Evolutionary conservation across 495 filamentous ascomycete genomes (phyloP).

Genomic region (Penicillium cataractarum): DNA sequence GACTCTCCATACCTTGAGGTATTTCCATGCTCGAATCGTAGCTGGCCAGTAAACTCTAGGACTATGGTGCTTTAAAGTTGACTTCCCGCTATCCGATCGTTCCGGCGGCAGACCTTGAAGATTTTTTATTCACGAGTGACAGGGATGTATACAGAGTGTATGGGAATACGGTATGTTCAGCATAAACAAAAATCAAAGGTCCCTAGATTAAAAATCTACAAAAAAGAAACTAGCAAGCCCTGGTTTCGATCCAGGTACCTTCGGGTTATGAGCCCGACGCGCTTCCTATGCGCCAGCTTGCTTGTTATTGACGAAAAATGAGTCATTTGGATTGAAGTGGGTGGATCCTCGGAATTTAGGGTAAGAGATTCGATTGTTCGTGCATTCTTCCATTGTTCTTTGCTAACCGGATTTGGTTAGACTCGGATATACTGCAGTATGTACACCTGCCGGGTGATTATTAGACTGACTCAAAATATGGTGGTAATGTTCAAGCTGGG

Average conservation of each 20-base stretch:
- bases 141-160: not conserved
- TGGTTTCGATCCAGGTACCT: conserved; percentile 13
- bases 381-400: not conserved
- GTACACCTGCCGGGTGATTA: too few species aligned
- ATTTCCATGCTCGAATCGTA: too few species aligned
- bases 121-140: too few species aligned
- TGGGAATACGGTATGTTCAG: not conserved
- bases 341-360: conserved; percentile 3
- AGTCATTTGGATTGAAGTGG: not conserved
- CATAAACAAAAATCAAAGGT: not conserved
- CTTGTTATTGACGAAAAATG: not conserved
- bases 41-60: too few species aligned
- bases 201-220: too few species aligned
- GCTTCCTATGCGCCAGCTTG: conserved; percentile 13
- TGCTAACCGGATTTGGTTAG: not conserved
- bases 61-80: not conserved
- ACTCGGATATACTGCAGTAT: not conserved
- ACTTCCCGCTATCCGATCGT: not conserved
- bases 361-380: not conserved
- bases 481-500: too few species aligned
- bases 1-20: too few species aligned
- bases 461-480: too few species aligned
- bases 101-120: too few species aligned
- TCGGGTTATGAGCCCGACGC: conserved; percentile 13
- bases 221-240: conserved; percentile 7